These are phyloP conservation scores for Ophiostoma quercus DNA, from an alignment of 2,329 filamentous ascomycete species.

Conservation along the genomic window DNA sequence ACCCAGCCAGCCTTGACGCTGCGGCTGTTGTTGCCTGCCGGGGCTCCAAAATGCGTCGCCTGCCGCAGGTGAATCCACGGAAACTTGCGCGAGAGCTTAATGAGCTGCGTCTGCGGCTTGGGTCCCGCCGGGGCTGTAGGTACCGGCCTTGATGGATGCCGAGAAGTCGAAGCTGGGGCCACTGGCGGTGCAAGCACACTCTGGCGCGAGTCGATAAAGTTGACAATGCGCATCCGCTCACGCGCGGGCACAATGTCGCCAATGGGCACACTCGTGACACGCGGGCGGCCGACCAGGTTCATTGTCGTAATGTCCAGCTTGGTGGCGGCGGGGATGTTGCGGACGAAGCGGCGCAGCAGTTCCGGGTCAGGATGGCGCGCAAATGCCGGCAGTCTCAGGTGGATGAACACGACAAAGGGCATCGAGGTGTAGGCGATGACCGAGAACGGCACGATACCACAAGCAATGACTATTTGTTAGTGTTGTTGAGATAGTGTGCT, in stretches of 20 bases:
- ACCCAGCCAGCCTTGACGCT: slow-evolving; percentile 34
- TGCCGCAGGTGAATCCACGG: slow-evolving; percentile 35
- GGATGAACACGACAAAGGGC: slow-evolving; percentile 68
- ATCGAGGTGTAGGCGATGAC: slow-evolving; percentile 60
- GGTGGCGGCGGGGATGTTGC: slow-evolving; percentile 41
- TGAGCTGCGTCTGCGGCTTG: not conserved
- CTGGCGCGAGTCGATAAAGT: slow-evolving; percentile 29
- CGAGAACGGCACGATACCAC: slow-evolving; percentile 59
- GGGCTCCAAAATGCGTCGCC: slow-evolving; percentile 33
- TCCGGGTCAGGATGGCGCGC: slow-evolving; percentile 50
- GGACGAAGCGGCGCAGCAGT: slow-evolving; percentile 50
- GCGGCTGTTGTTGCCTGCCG: slow-evolving; percentile 22
- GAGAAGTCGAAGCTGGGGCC: slow-evolving; percentile 15
- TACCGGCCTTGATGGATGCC: slow-evolving; percentile 26
- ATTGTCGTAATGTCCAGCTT: slow-evolving; percentile 52
- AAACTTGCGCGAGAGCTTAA: slow-evolving; percentile 30
- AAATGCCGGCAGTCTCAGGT: slow-evolving; percentile 61
- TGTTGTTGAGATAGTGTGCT: slow-evolving; percentile 2
- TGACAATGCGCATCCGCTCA: slow-evolving; percentile 38
- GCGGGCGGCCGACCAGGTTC: slow-evolving; percentile 51
- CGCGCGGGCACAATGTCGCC: slow-evolving; percentile 34
- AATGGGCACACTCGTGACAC: slow-evolving; percentile 36
- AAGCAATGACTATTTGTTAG: slow-evolving; percentile 43
- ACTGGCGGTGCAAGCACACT: slow-evolving; percentile 31
- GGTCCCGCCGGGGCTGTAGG: slow-evolving; percentile 24